A percentile compares a stretch with the other conserved stretches of the same genome.
Evolutionary conservation across 228 moss, liverwort and hornwort species (phyloP).

Genomic region (Sphagnum fallax): DNA sequence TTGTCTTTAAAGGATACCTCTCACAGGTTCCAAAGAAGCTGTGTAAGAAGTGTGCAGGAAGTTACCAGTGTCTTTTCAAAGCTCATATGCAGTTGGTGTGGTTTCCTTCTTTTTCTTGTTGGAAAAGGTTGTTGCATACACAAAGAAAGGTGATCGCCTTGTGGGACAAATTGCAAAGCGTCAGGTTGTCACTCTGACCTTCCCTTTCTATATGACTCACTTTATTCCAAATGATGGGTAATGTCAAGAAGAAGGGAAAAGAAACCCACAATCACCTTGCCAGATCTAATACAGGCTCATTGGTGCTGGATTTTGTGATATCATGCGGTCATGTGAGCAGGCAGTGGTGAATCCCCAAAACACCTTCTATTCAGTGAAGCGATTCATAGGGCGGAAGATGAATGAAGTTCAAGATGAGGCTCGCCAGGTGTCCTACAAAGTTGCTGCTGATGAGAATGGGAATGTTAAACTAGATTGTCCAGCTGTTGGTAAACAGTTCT

Average conservation of each 20-base stretch:
- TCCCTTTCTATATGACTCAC: not conserved
- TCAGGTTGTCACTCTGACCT: constrained; percentile 17
- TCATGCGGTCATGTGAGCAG: constrained; percentile 12
- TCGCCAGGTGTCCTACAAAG: constrained; percentile 47
- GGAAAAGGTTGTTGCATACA: constrained; percentile 44
- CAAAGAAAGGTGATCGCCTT: constrained; percentile 55
- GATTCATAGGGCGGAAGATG: constrained; percentile 63
- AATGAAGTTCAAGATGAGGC: constrained; percentile 49
- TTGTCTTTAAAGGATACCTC: not conserved
- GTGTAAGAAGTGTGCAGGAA: not conserved
- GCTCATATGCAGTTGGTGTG: not conserved
- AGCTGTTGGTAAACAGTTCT: constrained; percentile 39
- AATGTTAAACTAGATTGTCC: constrained; percentile 60
- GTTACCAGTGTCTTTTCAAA: not conserved
- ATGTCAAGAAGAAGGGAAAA: too few relatives aligned
- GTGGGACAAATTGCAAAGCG: constrained; percentile 64
- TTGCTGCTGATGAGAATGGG: constrained; percentile 38
- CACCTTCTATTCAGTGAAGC: constrained; percentile 56
- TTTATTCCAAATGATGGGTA: not conserved
- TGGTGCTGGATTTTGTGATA: too few relatives aligned
- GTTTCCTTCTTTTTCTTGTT: not conserved
- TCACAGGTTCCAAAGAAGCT: not conserved
- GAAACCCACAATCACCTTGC: not conserved
- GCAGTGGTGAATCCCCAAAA: constrained; percentile 58
- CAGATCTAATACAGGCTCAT: not conserved